Base-by-base conservation (phyloP, 2,329 filamentous ascomycete genomes). In the Phyllosticta paracitricarpa region DNA sequence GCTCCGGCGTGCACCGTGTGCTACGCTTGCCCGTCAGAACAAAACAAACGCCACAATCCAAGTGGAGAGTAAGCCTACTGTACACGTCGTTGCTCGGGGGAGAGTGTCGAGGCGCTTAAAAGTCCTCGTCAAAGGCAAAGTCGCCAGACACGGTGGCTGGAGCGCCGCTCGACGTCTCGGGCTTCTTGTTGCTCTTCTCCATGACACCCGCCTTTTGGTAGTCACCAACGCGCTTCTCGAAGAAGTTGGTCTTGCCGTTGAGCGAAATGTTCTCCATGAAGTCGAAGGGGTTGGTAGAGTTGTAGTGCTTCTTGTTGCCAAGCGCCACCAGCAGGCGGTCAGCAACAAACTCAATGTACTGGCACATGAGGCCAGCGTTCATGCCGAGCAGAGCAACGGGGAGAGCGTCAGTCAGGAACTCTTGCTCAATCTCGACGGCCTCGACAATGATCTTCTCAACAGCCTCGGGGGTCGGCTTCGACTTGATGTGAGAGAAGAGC, bases 191-290 rank as follows among this genome's bases (percentile, higher is more conserved):
- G 69, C 87, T 89, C 79, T 89, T 92, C 71, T 88, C 88, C 91
- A 99, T 96, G 76, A 99, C 93, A 81, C 94, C 94, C 48, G 94
- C 92, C 84, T 99, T 99, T 80, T 99, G 94, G 85, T 99, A 99
- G 73, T 99, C 94, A 75, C 88, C 94, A 62, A 99, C 94, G 70
- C 94, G 91, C 89, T 99, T 99, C 88, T 99, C 94, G 76, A 99
- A 99, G 85, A 99, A 99, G 86, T 99, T 99, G 76, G 94, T 99
- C 89, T 99, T 99, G 78, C 94, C 94, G 58, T 91, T 90, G 10
- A 99, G 84, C 24, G 94, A 97, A 78, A 99, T 99, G 80, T 96
- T 97, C 84, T 99, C 94, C 94, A 99, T 99, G 78, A 99, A 99
- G 83, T 99, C 94, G 76, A 99, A 99, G 74, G 94, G 94, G 81